Evolutionary conservation across 202 grass and related monocot genomes (phyloP), one percentile per base, ranked within the genome.

Genomic region (Hordeum pubiflorum): DNA sequence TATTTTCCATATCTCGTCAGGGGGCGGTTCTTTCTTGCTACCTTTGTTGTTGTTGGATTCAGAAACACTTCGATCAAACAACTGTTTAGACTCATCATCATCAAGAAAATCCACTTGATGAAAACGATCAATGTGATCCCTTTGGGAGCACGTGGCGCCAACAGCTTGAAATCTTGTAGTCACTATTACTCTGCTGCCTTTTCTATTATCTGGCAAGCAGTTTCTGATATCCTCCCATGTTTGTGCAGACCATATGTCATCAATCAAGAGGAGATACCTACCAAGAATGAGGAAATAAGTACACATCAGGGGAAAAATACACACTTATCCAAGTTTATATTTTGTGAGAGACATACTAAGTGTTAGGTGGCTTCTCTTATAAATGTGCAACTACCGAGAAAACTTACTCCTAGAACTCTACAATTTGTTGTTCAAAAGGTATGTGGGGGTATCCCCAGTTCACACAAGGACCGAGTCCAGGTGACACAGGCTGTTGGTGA

Each of bases 91-190:
- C 0, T 32, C 17, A 0, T 17, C 8, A 2, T 0, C 57, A 5
- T 0, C 0, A 3, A 84, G 82, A 59, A 34, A 33, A 0, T 9
- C 13, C 3, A 84, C 4, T 18, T 17, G 7, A n/a, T 48, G 50
- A 12, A 77, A 0, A 69, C 0, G 1, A 69, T 69, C 38, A 59
- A 4, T 18, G 1, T 0, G 4, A 4, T 26, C 7, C 9, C 2
- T 10, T 58, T 1, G 31, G 2, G 7, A 81, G 61, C 83, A 86
- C 0, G 76, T 14, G 0, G 18, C 18, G 32, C 69, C 83, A 81
- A 86, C 83, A 64, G 57, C 70, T 11, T 65, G 69, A 81, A 86
- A 86, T 74, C 83, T 79, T 39, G 39, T 21, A 9, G 83, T 86
- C 40, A 79, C 75, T 55, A 79, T 73, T 56, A 86, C 26, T 72